Evolutionary conservation across 352 stramenopile genomes (phyloP).

Genomic region (Pythium oligandrum): DNA sequence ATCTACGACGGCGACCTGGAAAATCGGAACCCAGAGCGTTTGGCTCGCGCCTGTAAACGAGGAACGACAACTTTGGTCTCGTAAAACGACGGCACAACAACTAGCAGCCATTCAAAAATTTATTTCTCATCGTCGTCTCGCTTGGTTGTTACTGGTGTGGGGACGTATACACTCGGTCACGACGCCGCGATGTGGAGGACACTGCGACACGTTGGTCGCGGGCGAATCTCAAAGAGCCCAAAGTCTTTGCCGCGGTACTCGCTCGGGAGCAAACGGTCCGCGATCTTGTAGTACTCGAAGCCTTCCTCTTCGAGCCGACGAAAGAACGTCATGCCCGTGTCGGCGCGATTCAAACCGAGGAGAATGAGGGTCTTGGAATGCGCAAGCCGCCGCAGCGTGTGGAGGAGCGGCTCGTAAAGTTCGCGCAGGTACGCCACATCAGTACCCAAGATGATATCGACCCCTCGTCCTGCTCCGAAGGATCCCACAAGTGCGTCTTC

Average conservation of each 20-base stretch:
- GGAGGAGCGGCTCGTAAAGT: conserved; percentile 69
- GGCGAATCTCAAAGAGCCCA: conserved; percentile 70
- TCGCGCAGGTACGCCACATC: conserved; percentile 75
- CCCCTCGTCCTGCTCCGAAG: conserved; percentile 15
- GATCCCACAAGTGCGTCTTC: conserved; percentile 38
- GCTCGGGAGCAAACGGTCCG: conserved; percentile 42
- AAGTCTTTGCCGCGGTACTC: conserved; percentile 76
- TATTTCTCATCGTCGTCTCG: not conserved
- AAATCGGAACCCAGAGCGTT: too few relatives aligned
- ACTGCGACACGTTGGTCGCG: conserved; percentile 9
- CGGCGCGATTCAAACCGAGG: conserved; percentile 65
- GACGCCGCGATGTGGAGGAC: not conserved
- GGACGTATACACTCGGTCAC: too few relatives aligned
- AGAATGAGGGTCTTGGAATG: conserved; percentile 45
- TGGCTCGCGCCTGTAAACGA: too few relatives aligned
- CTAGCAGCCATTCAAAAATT: conserved; percentile 10
- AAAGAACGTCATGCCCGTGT: conserved; percentile 69
- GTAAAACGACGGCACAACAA: conserved; percentile 4
- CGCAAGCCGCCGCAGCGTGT: conserved; percentile 50
- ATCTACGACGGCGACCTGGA: too few relatives aligned
- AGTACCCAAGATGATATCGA: conserved; percentile 78
- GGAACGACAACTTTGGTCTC: too few relatives aligned
- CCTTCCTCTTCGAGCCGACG: conserved; percentile 53
- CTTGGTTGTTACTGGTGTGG: too few relatives aligned
- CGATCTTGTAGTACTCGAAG: conserved; percentile 84